Evolutionary conservation across 202 grass and related monocot genomes (phyloP).

Genomic region (Hordeum pubiflorum): DNA sequence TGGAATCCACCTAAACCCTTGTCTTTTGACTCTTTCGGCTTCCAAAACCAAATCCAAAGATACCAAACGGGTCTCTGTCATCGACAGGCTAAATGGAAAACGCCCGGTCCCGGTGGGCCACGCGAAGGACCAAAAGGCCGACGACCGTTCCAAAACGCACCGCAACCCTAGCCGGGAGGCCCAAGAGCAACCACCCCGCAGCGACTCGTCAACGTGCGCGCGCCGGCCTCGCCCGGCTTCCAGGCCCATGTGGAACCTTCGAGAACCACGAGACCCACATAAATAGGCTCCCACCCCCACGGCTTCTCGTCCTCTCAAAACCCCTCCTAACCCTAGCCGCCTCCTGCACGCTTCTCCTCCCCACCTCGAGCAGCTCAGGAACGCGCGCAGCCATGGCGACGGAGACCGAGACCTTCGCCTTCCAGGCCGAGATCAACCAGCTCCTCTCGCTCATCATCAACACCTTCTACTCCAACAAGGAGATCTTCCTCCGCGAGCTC

Average conservation of each 20-base stretch:
- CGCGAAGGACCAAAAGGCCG: neutral
- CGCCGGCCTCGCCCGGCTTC: constrained; percentile 15
- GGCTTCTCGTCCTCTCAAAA: neutral
- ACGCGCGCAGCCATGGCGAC: constrained; percentile 44
- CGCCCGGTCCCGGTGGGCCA: neutral
- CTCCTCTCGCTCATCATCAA: constrained; percentile 94
- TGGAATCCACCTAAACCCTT: neutral
- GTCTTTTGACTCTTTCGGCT: neutral
- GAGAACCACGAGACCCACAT: constrained; percentile 18
- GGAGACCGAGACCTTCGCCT: constrained; percentile 94
- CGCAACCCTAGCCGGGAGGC: neutral
- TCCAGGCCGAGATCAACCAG: constrained; percentile 99
- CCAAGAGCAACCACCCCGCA: neutral
- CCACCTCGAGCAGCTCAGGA: neutral
- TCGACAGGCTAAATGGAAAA: neutral
- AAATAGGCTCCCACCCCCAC: constrained; percentile 17
- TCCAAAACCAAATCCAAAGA: neutral
- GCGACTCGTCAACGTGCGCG: neutral
- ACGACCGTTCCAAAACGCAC: neutral
- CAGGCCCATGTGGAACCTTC: constrained; percentile 35
- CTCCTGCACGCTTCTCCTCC: constrained; percentile 1
- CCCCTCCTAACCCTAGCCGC: constrained; percentile 42
- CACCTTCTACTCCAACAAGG: constrained; percentile 99
- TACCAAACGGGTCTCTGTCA: constrained; percentile 9
- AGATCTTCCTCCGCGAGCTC: constrained; percentile 97